Conservation (phyloP, 441 rosid genomes). For the Jatropha multifida region DNA sequence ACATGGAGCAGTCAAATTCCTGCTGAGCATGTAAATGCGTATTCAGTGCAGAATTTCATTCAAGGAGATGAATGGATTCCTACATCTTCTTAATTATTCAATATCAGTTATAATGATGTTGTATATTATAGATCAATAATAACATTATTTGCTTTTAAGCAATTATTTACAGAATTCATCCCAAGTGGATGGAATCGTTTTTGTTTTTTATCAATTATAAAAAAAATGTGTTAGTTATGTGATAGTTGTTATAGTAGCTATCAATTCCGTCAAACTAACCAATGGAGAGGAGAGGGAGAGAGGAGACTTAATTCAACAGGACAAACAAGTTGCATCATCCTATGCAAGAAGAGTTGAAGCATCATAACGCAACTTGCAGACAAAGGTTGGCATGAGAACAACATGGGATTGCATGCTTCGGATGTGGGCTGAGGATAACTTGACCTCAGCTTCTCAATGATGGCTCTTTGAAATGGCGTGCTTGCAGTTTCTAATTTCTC, state of each 20-base stretch:
- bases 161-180: too few relatives aligned
- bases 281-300: too few relatives aligned
- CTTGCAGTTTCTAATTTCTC: background rate
- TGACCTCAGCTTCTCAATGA: background rate
- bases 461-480: background rate
- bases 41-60: slow-evolving; percentile 76
- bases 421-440: background rate
- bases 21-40: slow-evolving; percentile 45
- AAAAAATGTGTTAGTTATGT: too few relatives aligned
- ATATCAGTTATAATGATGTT: background rate
- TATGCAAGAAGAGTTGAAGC: background rate
- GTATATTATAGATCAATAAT: background rate
- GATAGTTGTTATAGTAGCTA: too few relatives aligned
- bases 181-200: too few relatives aligned
- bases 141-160: background rate
- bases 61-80: slow-evolving; percentile 86
- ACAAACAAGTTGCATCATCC: background rate
- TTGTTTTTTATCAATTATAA: too few relatives aligned
- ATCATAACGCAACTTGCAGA: slow-evolving; percentile 10
- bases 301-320: too few relatives aligned
- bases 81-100: slow-evolving; percentile 36
- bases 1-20: slow-evolving; percentile 79
- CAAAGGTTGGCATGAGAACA: background rate
- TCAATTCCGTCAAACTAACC: too few relatives aligned
- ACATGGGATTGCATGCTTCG: background rate